Base-by-base conservation (phyloP, 371 early-diverging fungal species). In the Catenaria anguillulae region DNA sequence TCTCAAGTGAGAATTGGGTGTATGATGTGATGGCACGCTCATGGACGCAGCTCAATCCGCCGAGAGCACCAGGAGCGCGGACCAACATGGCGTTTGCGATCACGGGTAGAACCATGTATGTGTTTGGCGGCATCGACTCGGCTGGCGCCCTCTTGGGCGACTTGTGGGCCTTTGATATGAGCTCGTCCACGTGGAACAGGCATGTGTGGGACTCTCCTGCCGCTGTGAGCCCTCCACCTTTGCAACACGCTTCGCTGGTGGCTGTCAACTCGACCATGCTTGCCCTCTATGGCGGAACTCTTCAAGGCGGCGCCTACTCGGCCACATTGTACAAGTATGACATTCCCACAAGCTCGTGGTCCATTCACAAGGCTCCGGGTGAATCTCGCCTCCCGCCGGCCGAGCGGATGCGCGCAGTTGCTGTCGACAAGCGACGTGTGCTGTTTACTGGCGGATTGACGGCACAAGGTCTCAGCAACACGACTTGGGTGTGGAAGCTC, bases 191-290 rank as follows among this genome's bases (percentile, higher is more conserved):
- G 24, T 66, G 66, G 66, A n/a, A n/a, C n/a, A n/a, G n/a, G n/a
- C n/a, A n/a, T n/a, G n/a, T n/a, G n/a, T n/a, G n/a, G n/a, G n/a
- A n/a, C n/a, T n/a, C n/a, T n/a, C n/a, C n/a, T n/a, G 8, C 56
- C 8, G 56, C 15, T 6, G 42, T 62, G 0, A 5, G 61, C 10
- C 23, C 35, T 0, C 42, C 24, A 2, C 46, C 61, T 13, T 21
- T 17, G 21, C 46, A 40, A 2, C n/a, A 31, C 24, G 48, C 63
- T 6, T 21, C 42, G 6, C 50, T 66, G 43, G 29, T 34, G 17
- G 60, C 55, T 23, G 63, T 56, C 55, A 66, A 66, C 56, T 35
- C 46, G 42, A 66, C 63, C 63, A 43, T 45, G 10, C 55, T 66
- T 6, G n/a, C 60, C 17, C 63, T 66, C 29, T 66, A 45, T 29